Evolutionary conservation across 495 filamentous ascomycete species (phyloP).

Genomic region (Penicillium bovifimosum): DNA sequence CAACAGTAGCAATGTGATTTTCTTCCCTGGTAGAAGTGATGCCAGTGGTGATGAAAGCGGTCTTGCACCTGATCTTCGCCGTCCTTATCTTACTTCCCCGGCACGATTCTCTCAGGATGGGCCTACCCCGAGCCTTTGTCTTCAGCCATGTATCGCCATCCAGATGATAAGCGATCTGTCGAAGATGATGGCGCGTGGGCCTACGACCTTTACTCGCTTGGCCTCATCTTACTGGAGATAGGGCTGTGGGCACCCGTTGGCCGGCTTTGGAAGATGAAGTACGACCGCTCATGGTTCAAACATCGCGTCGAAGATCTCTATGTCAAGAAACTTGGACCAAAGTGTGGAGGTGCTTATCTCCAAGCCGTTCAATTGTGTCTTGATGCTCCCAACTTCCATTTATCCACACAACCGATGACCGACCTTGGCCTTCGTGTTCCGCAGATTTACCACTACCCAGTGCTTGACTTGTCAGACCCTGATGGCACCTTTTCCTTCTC

Average conservation of each 20-base stretch:
- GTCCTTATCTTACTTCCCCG: constrained; percentile 73
- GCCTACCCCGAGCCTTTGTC: constrained; percentile 44
- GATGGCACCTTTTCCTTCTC: constrained; percentile 44
- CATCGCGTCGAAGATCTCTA: constrained; percentile 56
- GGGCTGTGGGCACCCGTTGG: constrained; percentile 81
- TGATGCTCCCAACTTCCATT: constrained; percentile 61
- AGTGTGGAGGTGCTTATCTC: constrained; percentile 73
- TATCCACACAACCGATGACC: constrained; percentile 52
- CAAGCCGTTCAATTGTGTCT: constrained; percentile 76
- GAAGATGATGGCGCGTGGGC: constrained; percentile 49
- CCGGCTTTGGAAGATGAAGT: constrained; percentile 61
- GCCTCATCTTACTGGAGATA: constrained; percentile 77
- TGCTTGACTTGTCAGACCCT: constrained; percentile 44
- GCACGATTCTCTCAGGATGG: constrained; percentile 72
- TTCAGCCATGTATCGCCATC: constrained; percentile 70
- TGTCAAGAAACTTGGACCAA: constrained; percentile 60
- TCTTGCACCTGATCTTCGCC: constrained; percentile 54
- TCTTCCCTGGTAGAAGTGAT: constrained; percentile 53
- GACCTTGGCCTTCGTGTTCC: constrained; percentile 40
- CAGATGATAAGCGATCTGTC: constrained; percentile 60
- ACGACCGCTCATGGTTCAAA: constrained; percentile 59
- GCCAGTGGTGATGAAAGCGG: constrained; percentile 36
- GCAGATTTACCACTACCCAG: constrained; percentile 44
- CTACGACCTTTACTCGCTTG: constrained; percentile 80
- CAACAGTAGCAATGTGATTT: constrained; percentile 71